Percentiles rank a stretch among this genome's conserved stretches.
phyloP scores from a whole-genome alignment of 352 stramenopile genomes.

The Elongisporangium anandrum region DNA sequence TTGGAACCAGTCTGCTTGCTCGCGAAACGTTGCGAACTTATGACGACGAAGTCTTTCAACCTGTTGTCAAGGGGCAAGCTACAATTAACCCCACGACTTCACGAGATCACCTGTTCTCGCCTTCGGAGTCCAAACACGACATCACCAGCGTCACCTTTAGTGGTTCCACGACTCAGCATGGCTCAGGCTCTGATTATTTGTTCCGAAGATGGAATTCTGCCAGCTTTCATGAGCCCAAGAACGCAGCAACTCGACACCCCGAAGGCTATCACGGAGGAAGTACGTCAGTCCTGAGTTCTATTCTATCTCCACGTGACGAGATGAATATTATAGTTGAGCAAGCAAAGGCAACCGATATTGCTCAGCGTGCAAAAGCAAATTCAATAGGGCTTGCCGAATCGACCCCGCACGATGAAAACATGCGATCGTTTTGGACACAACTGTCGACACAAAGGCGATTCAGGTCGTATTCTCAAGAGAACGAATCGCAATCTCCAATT shows the following conservation, averaged over 20 bases:
- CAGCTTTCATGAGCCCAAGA: background rate
- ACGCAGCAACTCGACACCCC: background rate
- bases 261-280: background rate
- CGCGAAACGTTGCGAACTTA: conserved; percentile 54
- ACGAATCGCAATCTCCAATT: background rate
- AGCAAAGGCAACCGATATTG: background rate
- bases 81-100: background rate
- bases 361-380: background rate
- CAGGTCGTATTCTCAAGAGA: background rate
- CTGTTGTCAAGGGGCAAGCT: conserved; percentile 4
- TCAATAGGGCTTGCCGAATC: background rate
- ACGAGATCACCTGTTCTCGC: conserved; percentile 11
- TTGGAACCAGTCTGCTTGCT: conserved; percentile 31
- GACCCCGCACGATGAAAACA: background rate
- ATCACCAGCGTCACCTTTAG: conserved; percentile 20
- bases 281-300: background rate
- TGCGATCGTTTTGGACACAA: background rate
- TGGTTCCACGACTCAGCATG: background rate
- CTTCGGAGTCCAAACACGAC: conserved; percentile 17
- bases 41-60: conserved; percentile 56
- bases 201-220: background rate
- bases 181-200: background rate
- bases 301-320: conserved; percentile 1
- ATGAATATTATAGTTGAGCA: background rate
- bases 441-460: background rate